Evolutionary conservation across 2,329 filamentous ascomycete species (phyloP), one percentile per base, ranked within the genome.

Genomic region (Trichophyton equinum): DNA sequence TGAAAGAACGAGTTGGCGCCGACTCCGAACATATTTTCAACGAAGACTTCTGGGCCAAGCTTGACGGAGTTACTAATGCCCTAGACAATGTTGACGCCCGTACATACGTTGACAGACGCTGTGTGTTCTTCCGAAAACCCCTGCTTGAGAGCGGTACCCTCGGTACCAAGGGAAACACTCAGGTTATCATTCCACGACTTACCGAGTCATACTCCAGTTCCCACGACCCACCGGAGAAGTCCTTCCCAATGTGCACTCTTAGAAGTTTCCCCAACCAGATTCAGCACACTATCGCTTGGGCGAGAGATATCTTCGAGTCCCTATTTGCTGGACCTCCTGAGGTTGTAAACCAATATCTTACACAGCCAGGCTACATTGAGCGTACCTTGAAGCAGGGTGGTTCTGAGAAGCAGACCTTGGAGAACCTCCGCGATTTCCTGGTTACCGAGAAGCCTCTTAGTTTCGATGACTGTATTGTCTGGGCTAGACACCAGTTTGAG

Each of bases 251-350:
- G 91, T 99, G 94, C 75, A 97, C 94, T 4, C 82, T 99, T 64
- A 85, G 89, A 71, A 96, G 91, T 75, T 99, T 99, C 80, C 94
- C 94, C 62, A 99, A 99, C 80, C 87, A 87, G 69, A 99, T 99
- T 69, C 91, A 99, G 77, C 94, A 99, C 75, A 97, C 94, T 0
- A 99, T 99, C 73, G 94, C 94, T 2, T 99, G 94, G 94, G 87
- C 91, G 44, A 89, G 95, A 69, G 94, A 97, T 73, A 82, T 96
- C 65, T 99, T 99, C 76, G 91, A 97, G 77, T 87, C 86, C 30
- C 90, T 87, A 67, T 99, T 97, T 69, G 91, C 95, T 67, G 94
- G 92, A 68, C 91, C 91, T 36, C 88, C 94, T 0, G 91, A 97
- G 75, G 88, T 91, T 40, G 92, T 94, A 71, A 99, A 99, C 73